These are phyloP conservation scores for Trichosporon asahii DNA, from an alignment of 1,284 basidiomycete species.

Conservation along the genomic window DNA sequence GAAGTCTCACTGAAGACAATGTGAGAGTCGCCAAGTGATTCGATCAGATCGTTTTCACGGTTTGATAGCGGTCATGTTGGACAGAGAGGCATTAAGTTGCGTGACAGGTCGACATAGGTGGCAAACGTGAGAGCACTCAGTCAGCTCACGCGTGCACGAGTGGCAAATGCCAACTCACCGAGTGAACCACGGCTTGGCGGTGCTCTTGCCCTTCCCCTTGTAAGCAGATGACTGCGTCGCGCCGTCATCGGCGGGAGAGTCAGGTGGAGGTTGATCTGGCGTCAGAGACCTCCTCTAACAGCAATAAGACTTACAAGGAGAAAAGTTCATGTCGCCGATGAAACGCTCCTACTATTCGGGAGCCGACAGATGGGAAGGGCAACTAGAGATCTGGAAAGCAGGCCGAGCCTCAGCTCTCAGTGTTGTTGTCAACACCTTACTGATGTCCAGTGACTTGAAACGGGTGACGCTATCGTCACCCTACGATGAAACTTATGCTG, in stretches of 20 bases:
- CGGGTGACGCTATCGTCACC: constrained; percentile 7
- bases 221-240: constrained; percentile 21
- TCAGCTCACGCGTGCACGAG: neutral
- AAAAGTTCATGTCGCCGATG: constrained; percentile 29
- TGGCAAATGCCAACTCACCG: constrained; percentile 33
- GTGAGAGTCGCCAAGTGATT: neutral
- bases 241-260: constrained; percentile 41
- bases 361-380: neutral
- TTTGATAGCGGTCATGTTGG: no score
- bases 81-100: no score
- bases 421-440: constrained; percentile 5
- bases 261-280: constrained; percentile 51
- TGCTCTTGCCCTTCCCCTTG: constrained; percentile 42
- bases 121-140: neutral
- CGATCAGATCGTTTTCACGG: no score
- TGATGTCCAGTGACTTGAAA: neutral
- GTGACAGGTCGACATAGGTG: neutral
- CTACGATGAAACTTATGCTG: neutral
- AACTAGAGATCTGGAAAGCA: neutral
- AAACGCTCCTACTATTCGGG: neutral
- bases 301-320: constrained; percentile 25
- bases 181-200: constrained; percentile 61
- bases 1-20: constrained; percentile 36
- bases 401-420: neutral
- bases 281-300: constrained; percentile 3